phyloP scores from a whole-genome alignment of 1,284 basidiomycete genomes.

The Trichosporon sp. region DNA sequence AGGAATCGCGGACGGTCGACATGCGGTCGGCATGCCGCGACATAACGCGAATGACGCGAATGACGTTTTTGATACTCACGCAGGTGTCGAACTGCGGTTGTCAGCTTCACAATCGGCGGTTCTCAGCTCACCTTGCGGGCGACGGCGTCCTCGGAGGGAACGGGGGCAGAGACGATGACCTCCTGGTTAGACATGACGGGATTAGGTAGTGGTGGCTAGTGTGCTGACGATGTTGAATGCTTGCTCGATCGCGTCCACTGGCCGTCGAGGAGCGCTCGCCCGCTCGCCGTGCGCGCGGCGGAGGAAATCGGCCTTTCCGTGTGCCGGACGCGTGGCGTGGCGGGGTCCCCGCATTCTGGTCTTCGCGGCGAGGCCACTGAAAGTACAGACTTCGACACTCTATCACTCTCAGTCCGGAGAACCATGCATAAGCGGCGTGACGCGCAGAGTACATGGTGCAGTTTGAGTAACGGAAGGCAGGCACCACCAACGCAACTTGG shows the following conservation, averaged over 20 bases:
- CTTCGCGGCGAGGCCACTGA: neutral
- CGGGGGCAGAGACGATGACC: conserved; percentile 59
- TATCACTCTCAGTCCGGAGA: too few species aligned
- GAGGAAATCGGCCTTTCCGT: conserved; percentile 20
- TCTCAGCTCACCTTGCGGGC: conserved; percentile 72
- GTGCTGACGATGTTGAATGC: conserved; percentile 8
- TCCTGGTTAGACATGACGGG: conserved; percentile 17
- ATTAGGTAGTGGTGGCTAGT: neutral
- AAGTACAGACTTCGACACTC: neutral
- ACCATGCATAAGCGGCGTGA: too few species aligned
- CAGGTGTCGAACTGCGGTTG: conserved; percentile 80
- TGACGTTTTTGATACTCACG: conserved; percentile 62
- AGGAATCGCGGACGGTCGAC: neutral
- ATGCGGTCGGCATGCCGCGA: neutral
- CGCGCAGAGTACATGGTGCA: too few species aligned
- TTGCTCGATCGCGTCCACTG: conserved; percentile 7
- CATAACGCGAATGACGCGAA: neutral
- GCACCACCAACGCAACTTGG: too few species aligned
- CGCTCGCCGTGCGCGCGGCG: conserved; percentile 3
- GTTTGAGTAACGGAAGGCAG: too few species aligned
- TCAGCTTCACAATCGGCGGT: neutral
- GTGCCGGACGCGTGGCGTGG: conserved; percentile 17
- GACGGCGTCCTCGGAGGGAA: conserved; percentile 81
- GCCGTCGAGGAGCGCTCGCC: conserved; percentile 12
- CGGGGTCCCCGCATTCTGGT: conserved; percentile 1